Evolutionary conservation across 1,139 yeast genomes (phyloP), one percentile per base, ranked within the genome.

Genomic region (Kluyveromyces sp.): DNA sequence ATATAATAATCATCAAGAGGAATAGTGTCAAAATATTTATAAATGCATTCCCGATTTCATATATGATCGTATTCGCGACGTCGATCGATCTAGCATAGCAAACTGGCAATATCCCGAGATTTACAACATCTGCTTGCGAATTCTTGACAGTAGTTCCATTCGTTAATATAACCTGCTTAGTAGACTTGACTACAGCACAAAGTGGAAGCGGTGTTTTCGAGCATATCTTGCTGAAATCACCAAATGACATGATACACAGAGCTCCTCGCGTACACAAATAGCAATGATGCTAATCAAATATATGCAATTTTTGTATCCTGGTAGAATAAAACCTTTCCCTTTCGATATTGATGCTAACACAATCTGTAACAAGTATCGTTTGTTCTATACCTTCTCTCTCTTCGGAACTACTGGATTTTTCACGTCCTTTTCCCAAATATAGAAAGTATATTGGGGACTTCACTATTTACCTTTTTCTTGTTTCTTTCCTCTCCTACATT

Each of bases 61-160:
- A 90, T 27, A 92, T 86, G 70, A 87, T 75, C 1, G 97, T 92
- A 66, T 92, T 92, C 46, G 96, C 96, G 39, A 90, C 64, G 56
- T 82, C 90, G 34, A 90, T 88, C 4, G 90, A 75, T 58, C 97
- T 73, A 0, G 97, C 83, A 56, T 87, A 90, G 66, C 97, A 92
- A 39, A 66, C 64, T 2, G 97, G 83, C 40, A 86, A 65, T 31
- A 88, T 72, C 3, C 96, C 96, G 25, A 60, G 46, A 26, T 56
- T 54, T 29, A 61, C 34, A 25, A 45, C 54, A 49, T 36, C 54
- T 45, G 7, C 60, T 59, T 42, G 53, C 50, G 48, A 58, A 55
- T 45, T 56, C 46, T 47, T 55, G 46, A 59, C 50, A 5, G 42
- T 45, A 0, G 60, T 53, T 4, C 53, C 48, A 42, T 58, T 57